Percentiles rank a stretch among this genome's conserved stretches.
phyloP scores from a whole-genome alignment of 331 rosid species.

The Arachis monticola region DNA sequence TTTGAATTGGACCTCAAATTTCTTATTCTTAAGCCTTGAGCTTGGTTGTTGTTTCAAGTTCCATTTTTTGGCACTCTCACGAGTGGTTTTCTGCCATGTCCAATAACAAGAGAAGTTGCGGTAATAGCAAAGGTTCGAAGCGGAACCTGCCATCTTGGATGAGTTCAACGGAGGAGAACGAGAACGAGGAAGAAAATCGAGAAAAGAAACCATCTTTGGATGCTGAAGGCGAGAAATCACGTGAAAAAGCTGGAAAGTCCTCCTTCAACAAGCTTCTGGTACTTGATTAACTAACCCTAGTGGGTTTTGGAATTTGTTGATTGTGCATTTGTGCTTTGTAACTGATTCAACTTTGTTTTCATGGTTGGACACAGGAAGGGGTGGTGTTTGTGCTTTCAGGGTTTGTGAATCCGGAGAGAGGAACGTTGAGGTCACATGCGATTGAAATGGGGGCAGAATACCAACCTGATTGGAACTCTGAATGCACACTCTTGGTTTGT shows the following conservation, averaged over 20 bases:
- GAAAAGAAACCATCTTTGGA: constrained; percentile 9
- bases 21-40: too few relatives aligned
- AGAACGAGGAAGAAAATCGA: constrained; percentile 37
- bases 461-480: constrained; percentile 83
- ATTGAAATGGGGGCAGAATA: constrained; percentile 96
- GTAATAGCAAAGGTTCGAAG: too few relatives aligned
- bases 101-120: too few relatives aligned
- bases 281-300: constrained; percentile 26
- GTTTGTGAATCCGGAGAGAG: constrained; percentile 91
- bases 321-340: constrained; percentile 19
- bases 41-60: too few relatives aligned
- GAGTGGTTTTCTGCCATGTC: too few relatives aligned
- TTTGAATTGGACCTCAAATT: too few relatives aligned
- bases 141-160: too few relatives aligned
- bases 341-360: constrained; percentile 9
- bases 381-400: constrained; percentile 92
- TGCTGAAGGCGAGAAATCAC: neutral
- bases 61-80: too few relatives aligned
- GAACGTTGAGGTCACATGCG: constrained; percentile 78
- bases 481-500: constrained; percentile 86
- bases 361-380: constrained; percentile 67
- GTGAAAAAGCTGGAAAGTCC: constrained; percentile 42
- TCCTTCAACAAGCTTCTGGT: constrained; percentile 74
- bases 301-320: constrained; percentile 12
- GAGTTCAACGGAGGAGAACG: constrained; percentile 51